A percentile compares a stretch with the other conserved stretches of the same genome.
phyloP scores from a whole-genome alignment of 176 grass and related monocot species.

The Stipa capillata region DNA sequence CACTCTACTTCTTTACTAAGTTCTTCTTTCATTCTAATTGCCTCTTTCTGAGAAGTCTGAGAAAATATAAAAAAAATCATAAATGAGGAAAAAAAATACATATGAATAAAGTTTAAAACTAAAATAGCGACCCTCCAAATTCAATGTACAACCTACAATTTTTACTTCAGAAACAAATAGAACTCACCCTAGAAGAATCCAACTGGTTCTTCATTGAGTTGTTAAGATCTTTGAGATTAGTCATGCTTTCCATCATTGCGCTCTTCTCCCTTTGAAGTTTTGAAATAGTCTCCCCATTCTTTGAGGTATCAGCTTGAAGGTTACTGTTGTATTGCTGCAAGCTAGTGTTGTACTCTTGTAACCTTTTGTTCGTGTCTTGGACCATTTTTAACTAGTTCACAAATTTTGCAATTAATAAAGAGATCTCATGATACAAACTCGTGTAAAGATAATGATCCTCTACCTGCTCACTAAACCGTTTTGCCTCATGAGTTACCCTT shows the following conservation, averaged over 20 bases:
- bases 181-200: conserved; percentile 60
- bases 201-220: conserved; percentile 69
- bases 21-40: conserved; percentile 65
- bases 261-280: conserved; percentile 85
- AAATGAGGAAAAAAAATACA: neutral
- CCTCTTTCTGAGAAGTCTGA: conserved; percentile 76
- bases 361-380: conserved; percentile 65
- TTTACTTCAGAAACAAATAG: neutral
- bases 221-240: conserved; percentile 48
- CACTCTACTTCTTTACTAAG: conserved; percentile 59
- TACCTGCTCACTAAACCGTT: conserved; percentile 77
- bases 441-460: neutral
- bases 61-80: conserved; percentile 1
- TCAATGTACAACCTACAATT: neutral
- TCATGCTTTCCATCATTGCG: conserved; percentile 63
- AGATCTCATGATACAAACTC: neutral
- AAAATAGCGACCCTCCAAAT: neutral
- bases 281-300: conserved; percentile 58
- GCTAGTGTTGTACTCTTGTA: conserved; percentile 80
- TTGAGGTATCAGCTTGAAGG: conserved; percentile 71
- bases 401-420: conserved; percentile 4
- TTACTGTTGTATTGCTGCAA: conserved; percentile 93
- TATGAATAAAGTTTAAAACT: neutral
- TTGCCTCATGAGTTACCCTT: conserved; percentile 52
- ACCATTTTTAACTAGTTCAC: conserved; percentile 73